These are phyloP conservation scores for Verticillium zaregamsianum DNA, from an alignment of 2,329 filamentous ascomycete genomes.

Conservation along the genomic window DNA sequence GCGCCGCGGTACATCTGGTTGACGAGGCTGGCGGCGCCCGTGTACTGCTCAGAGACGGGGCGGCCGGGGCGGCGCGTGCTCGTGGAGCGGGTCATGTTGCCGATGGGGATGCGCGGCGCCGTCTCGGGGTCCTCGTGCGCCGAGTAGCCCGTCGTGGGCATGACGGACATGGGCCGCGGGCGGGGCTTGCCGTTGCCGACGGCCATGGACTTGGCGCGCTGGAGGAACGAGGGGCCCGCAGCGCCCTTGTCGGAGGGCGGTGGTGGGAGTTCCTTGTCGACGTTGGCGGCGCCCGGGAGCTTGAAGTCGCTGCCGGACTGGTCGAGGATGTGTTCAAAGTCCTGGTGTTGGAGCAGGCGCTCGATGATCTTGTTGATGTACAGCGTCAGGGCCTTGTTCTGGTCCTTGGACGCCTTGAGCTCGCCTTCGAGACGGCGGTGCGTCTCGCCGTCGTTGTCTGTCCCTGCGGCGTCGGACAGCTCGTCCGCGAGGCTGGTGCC, in stretches of 20 bases:
- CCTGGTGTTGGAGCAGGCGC: slow-evolving; percentile 86
- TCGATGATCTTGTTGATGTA: slow-evolving; percentile 99
- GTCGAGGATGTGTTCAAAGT: slow-evolving; percentile 91
- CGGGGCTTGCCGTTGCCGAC: slow-evolving; percentile 41
- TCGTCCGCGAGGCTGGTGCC: slow-evolving; percentile 78
- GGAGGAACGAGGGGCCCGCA: slow-evolving; percentile 44
- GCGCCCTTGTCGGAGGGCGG: slow-evolving; percentile 57
- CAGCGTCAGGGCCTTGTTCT: slow-evolving; percentile 94
- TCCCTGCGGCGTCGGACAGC: slow-evolving; percentile 65
- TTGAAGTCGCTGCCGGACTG: slow-evolving; percentile 58
- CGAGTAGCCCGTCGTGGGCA: slow-evolving; percentile 35
- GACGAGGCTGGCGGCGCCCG: slow-evolving; percentile 67
- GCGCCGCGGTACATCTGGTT: slow-evolving; percentile 86
- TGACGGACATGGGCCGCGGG: slow-evolving; percentile 54
- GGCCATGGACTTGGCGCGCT: slow-evolving; percentile 59
- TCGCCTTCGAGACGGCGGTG: slow-evolving; percentile 73
- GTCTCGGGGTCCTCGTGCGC: slow-evolving; percentile 64
- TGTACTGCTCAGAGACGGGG: slow-evolving; percentile 62
- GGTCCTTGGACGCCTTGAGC: slow-evolving; percentile 75
- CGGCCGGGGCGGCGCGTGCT: slow-evolving; percentile 48
- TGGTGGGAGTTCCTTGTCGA: slow-evolving; percentile 81
- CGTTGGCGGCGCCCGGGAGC: slow-evolving; percentile 35
- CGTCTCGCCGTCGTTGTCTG: slow-evolving; percentile 55
- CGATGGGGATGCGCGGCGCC: slow-evolving; percentile 72
- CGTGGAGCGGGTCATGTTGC: slow-evolving; percentile 47